Conservation (phyloP, 1,139 yeast species). For the Lodderomyces elongisporus region DNA sequence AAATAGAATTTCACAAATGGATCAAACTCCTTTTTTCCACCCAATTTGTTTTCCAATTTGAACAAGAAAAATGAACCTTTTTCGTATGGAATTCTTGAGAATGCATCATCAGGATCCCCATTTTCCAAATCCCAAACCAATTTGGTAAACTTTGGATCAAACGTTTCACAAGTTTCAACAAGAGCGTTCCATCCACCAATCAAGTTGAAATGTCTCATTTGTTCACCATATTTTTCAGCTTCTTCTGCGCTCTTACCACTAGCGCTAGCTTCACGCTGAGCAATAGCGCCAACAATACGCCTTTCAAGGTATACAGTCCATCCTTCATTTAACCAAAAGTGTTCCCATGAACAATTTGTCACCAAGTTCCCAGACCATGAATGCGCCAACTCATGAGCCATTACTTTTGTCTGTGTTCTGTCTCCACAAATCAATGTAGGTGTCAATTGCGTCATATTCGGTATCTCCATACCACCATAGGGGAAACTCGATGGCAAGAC, state of each 20-base stretch:
- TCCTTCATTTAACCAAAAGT: slow-evolving; percentile 38
- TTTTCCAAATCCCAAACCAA: slow-evolving; percentile 26
- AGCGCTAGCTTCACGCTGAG: slow-evolving; percentile 20
- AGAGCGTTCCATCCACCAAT: slow-evolving; percentile 29
- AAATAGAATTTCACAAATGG: slow-evolving; percentile 31
- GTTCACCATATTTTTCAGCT: slow-evolving; percentile 20
- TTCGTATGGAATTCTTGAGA: slow-evolving; percentile 33
- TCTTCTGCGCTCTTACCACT: slow-evolving; percentile 18
- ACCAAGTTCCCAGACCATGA: slow-evolving; percentile 38
- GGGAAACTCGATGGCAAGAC: slow-evolving; percentile 34
- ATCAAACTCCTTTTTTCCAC: slow-evolving; percentile 26
- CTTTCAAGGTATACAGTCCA: slow-evolving; percentile 38
- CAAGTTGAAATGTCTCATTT: slow-evolving; percentile 27
- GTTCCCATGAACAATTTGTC: slow-evolving; percentile 35
- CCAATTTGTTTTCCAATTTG: slow-evolving; percentile 24
- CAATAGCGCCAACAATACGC: slow-evolving; percentile 30
- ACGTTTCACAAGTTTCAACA: slow-evolving; percentile 17
- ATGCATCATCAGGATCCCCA: slow-evolving; percentile 32
- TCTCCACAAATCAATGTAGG: slow-evolving; percentile 33
- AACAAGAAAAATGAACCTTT: slow-evolving; percentile 33
- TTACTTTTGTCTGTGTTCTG: slow-evolving; percentile 30
- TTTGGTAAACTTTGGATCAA: slow-evolving; percentile 17
- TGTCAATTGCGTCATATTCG: slow-evolving; percentile 34
- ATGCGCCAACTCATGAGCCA: slow-evolving; percentile 38
- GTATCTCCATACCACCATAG: slow-evolving; percentile 40